These are phyloP conservation scores for Psilocybe azurescens DNA, from an alignment of 768 basidiomycete genomes.

Conservation along the genomic window DNA sequence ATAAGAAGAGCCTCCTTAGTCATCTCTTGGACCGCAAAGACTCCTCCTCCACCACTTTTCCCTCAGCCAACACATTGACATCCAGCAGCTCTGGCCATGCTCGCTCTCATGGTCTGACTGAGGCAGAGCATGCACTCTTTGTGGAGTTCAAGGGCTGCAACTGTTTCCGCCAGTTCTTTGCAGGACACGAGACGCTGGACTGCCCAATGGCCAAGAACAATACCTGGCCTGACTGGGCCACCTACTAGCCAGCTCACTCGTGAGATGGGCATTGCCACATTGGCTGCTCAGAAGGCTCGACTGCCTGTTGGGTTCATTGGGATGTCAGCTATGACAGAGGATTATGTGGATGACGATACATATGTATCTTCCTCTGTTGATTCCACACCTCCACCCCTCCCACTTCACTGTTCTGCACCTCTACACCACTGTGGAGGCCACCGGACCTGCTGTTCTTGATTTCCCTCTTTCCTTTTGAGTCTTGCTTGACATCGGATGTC, in stretches of 20 bases:
- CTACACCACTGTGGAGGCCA: neutral
- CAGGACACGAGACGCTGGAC: conserved; percentile 11
- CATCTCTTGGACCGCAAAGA: too few relatives aligned
- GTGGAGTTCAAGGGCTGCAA: conserved; percentile 19
- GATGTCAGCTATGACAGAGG: conserved; percentile 1
- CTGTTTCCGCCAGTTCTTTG: conserved; percentile 19
- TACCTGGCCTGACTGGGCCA: conserved; percentile 11
- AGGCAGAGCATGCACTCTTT: conserved; percentile 16
- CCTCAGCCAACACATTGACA: neutral
- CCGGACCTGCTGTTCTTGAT: neutral
- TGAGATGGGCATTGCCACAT: neutral
- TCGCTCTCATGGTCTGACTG: conserved; percentile 18
- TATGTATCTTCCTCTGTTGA: neutral
- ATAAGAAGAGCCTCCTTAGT: too few relatives aligned
- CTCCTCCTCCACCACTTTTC: too few relatives aligned
- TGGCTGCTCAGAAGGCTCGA: neutral
- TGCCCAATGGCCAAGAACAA: conserved; percentile 6
- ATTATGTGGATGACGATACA: neutral
- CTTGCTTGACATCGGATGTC: conserved; percentile 25
- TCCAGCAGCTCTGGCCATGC: conserved; percentile 13
- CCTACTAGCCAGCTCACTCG: conserved; percentile 12
- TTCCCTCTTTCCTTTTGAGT: neutral
- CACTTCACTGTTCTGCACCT: neutral
- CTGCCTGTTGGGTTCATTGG: conserved; percentile 4
- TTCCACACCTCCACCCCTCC: neutral